These are phyloP conservation scores for Talaromyces nanjingensis DNA, from an alignment of 495 filamentous ascomycete species.

Conservation along the genomic window DNA sequence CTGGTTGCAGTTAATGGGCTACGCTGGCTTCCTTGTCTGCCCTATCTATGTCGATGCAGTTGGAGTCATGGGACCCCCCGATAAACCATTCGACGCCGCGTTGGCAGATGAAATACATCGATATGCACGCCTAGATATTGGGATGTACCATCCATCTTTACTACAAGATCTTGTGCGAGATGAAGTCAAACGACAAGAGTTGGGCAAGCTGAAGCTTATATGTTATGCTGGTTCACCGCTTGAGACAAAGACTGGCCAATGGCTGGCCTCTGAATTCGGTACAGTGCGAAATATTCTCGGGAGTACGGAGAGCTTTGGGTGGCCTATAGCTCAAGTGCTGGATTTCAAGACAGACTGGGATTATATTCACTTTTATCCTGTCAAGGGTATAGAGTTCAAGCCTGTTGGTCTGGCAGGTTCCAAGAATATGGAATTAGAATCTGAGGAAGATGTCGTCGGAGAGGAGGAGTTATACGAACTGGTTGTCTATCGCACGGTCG, in stretches of 20 bases:
- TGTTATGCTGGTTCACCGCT: constrained; percentile 3
- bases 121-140: not conserved
- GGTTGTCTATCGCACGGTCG: not conserved
- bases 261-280: constrained; percentile 1
- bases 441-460: not conserved
- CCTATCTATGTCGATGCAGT: not conserved
- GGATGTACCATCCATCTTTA: constrained; percentile 4
- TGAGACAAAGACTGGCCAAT: constrained; percentile 1
- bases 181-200: constrained; percentile 2
- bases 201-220: constrained; percentile 1
- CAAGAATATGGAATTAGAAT: not conserved
- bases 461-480: constrained; percentile 6
- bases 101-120: constrained; percentile 2
- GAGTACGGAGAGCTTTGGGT: constrained; percentile 3
- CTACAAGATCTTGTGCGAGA: constrained; percentile 7
- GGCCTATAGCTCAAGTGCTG: not conserved
- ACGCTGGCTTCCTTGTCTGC: constrained; percentile 5
- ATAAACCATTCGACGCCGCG: not conserved
- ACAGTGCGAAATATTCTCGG: not conserved
- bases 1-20: not conserved
- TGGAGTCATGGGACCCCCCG: constrained; percentile 1
- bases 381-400: not conserved
- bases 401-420: not conserved
- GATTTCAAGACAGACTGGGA: not conserved
- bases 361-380: constrained; percentile 3